These are phyloP conservation scores for Leucocoprinus leucothites DNA, from an alignment of 768 basidiomycete species.

Conservation along the genomic window DNA sequence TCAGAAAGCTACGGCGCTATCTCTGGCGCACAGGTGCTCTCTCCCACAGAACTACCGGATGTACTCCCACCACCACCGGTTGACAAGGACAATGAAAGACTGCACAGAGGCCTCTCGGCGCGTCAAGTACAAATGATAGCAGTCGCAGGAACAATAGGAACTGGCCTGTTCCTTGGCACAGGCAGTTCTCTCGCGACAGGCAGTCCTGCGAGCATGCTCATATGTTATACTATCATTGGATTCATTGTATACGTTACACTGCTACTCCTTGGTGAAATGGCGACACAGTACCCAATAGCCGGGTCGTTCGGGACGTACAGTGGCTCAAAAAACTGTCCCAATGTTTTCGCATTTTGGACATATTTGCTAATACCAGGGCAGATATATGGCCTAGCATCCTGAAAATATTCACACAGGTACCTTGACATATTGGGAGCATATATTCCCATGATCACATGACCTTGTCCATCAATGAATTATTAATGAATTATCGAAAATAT, in stretches of 20 bases:
- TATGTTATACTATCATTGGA: conserved; percentile 77
- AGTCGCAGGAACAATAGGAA: conserved; percentile 66
- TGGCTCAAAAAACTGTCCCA: too few species aligned
- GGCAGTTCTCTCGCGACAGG: conserved; percentile 78
- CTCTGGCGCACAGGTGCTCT: not conserved
- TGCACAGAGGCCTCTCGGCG: conserved; percentile 69
- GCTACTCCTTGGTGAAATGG: conserved; percentile 83
- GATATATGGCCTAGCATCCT: too few species aligned
- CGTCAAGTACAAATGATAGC: conserved; percentile 90
- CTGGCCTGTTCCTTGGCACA: conserved; percentile 60
- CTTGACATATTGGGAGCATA: too few species aligned
- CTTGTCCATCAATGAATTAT: too few species aligned
- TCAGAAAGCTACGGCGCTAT: conserved; percentile 1
- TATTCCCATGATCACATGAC: too few species aligned
- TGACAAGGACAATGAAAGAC: conserved; percentile 16
- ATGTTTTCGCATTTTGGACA: too few species aligned
- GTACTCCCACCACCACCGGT: conserved; percentile 1
- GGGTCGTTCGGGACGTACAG: conserved; percentile 90
- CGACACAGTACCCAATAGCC: conserved; percentile 82
- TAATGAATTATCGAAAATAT: too few species aligned
- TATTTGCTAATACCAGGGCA: too few species aligned
- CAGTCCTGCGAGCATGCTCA: conserved; percentile 83
- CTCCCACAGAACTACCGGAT: conserved; percentile 4
- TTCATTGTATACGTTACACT: conserved; percentile 76
- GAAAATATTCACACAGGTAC: too few species aligned